Base-by-base conservation (phyloP, 1,284 basidiomycete species). In the Marasmius oreades region DNA sequence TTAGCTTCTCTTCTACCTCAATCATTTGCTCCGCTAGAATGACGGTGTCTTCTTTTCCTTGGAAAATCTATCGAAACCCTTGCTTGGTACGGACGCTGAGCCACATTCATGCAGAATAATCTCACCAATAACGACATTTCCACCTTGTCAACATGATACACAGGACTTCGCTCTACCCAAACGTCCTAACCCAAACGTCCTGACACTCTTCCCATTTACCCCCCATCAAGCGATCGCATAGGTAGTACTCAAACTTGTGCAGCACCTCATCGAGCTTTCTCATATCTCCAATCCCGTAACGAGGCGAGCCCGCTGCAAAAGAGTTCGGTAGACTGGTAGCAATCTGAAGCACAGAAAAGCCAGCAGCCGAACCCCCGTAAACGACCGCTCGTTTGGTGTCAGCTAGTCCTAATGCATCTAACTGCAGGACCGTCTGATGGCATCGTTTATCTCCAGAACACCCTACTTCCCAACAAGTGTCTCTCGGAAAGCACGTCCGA, bases 211-310 rank as follows among this genome's bases (percentile, higher is more conserved):
- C 66, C 0, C 69, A 66, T 0, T 74, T 74, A 0, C 81, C 82
- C 0, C 82, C 82, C 7, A 82, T 62, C 23, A 85, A 69, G 57
- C 71, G 73, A 56, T 71, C 68, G 51, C 73, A 63, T 57, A 78
- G 80, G 43, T 69, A 67, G 28, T 67, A 70, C 69, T 81, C 77
- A 60, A 82, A 82, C 66, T 84, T 84, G 67, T 84, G 82, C 51
- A 77, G 77, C 56, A 77, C 73, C 28, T 72, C 66, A 2, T 66
- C 73, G 20, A 82, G 70, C 52, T 66, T 68, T 23, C 63, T 62
- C 39, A 82, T 64, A 61, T 82, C 76, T 10, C 73, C 73, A 55
- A 82, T 73, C 8, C 80, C 80, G 61, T 70, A 82, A 42, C 66
- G 66, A 1, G 75, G 75, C 22, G 71, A 69, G 0, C 73, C 79